phyloP scores from a whole-genome alignment of 2,329 filamentous ascomycete genomes.

The Metarhizium robertsii region DNA sequence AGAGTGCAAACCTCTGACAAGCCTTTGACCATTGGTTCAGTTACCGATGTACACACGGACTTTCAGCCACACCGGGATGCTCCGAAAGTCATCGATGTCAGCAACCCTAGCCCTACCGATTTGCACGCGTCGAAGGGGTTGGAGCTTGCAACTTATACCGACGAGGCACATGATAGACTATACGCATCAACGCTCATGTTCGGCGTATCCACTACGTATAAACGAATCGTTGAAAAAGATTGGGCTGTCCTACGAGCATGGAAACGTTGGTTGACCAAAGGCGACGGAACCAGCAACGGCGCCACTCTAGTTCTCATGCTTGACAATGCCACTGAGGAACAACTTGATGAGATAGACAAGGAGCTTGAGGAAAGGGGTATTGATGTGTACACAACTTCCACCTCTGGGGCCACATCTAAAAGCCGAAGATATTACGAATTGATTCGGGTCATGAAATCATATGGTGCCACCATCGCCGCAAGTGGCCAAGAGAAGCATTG shows the following conservation, averaged over 20 bases:
- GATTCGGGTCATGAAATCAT: conserved; percentile 22
- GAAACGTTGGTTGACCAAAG: conserved; percentile 36
- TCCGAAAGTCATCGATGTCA: conserved; percentile 16
- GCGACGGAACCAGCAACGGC: conserved; percentile 30
- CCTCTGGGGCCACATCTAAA: conserved; percentile 20
- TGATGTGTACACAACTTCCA: conserved; percentile 25
- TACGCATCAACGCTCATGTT: conserved; percentile 33
- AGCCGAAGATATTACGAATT: conserved; percentile 29
- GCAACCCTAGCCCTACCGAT: conserved; percentile 14
- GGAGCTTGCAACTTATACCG: conserved; percentile 22
- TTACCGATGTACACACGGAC: conserved; percentile 20
- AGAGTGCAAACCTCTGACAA: conserved; percentile 20
- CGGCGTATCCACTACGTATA: conserved; percentile 33
- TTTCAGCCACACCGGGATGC: conserved; percentile 20
- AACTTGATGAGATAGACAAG: conserved; percentile 21
- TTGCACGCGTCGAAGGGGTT: conserved; percentile 21
- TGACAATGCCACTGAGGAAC: conserved; percentile 24
- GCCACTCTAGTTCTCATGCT: conserved; percentile 32
- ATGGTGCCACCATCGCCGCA: conserved; percentile 23
- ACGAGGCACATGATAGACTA: conserved; percentile 20
- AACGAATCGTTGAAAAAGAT: conserved; percentile 27
- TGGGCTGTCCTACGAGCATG: conserved; percentile 31
- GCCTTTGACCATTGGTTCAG: conserved; percentile 15
- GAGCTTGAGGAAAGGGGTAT: conserved; percentile 28
- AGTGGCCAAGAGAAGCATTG: conserved; percentile 29